Conservation (phyloP, 2,329 filamentous ascomycete species). For the Beauveria rudraprayagi region DNA sequence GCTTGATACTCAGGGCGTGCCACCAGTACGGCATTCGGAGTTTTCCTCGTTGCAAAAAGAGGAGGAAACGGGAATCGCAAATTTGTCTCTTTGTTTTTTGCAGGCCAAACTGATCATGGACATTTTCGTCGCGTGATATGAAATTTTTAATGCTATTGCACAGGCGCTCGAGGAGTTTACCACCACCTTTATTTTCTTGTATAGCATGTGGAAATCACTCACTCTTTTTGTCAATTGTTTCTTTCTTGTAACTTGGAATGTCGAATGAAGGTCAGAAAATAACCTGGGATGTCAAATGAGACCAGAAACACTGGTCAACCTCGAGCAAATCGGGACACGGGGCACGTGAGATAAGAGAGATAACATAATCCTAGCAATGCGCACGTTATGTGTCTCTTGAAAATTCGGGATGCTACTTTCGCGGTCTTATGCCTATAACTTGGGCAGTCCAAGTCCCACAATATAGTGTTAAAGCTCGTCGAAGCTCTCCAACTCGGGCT, state of each 20-base stretch:
- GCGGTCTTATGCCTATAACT: too few relatives aligned
- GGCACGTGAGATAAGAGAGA: neutral
- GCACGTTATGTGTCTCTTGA: neutral
- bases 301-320: neutral
- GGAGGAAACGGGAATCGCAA: neutral
- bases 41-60: neutral
- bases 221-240: neutral
- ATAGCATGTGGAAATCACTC: slow-evolving; percentile 1
- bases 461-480: too few relatives aligned
- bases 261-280: neutral
- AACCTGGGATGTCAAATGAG: neutral
- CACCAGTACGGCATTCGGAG: neutral
- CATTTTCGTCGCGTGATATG: neutral
- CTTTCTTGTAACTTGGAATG: neutral
- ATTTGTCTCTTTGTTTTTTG: neutral
- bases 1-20: neutral
- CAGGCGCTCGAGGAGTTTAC: slow-evolving; percentile 4
- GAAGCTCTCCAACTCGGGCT: too few relatives aligned
- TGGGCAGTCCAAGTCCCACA: too few relatives aligned
- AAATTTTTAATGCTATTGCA: neutral
- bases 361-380: slow-evolving; percentile 9
- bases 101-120: neutral
- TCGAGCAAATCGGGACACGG: neutral
- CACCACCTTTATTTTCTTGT: slow-evolving; percentile 1
- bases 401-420: too few relatives aligned